Conservation (phyloP, 2,329 filamentous ascomycete genomes). For the Fusarium praegraminearum region DNA sequence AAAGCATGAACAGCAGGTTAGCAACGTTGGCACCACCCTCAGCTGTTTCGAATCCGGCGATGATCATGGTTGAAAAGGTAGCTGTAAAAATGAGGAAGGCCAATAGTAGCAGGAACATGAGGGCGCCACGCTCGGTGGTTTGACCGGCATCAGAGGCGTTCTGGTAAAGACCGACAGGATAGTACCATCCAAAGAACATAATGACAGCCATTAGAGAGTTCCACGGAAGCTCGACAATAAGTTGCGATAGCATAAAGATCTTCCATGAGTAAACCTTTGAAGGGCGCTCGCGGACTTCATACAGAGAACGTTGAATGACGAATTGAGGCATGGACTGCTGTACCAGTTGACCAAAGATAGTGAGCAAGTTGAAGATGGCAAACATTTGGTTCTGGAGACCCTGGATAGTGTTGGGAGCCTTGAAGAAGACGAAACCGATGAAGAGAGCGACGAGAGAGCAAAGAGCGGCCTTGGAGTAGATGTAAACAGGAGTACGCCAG, state of each 20-base stretch:
- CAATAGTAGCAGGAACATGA: slow-evolving; percentile 83
- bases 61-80: slow-evolving; percentile 83
- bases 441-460: slow-evolving; percentile 76
- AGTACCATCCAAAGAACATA: slow-evolving; percentile 87
- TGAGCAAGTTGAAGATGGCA: slow-evolving; percentile 84
- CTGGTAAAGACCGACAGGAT: slow-evolving; percentile 80
- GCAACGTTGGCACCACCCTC: slow-evolving; percentile 76
- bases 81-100: slow-evolving; percentile 83
- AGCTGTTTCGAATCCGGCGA: slow-evolving; percentile 74
- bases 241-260: slow-evolving; percentile 85
- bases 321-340: slow-evolving; percentile 90
- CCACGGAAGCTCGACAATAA: slow-evolving; percentile 88
- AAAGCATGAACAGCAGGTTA: slow-evolving; percentile 73
- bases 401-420: slow-evolving; percentile 76
- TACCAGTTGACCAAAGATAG: slow-evolving; percentile 82
- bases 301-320: slow-evolving; percentile 82
- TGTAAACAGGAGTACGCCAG: slow-evolving; percentile 90
- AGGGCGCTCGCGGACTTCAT: slow-evolving; percentile 86
- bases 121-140: slow-evolving; percentile 75
- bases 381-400: slow-evolving; percentile 91
- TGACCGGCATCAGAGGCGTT: slow-evolving; percentile 74
- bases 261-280: slow-evolving; percentile 89
- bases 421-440: slow-evolving; percentile 85
- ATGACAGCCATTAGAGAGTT: slow-evolving; percentile 81
- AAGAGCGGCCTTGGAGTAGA: slow-evolving; percentile 83